A percentile compares a stretch with the other conserved stretches of the same genome.
These are phyloP conservation scores for Candida mesenterica DNA, from an alignment of 1,139 yeast genomes.

Conservation along the genomic window DNA sequence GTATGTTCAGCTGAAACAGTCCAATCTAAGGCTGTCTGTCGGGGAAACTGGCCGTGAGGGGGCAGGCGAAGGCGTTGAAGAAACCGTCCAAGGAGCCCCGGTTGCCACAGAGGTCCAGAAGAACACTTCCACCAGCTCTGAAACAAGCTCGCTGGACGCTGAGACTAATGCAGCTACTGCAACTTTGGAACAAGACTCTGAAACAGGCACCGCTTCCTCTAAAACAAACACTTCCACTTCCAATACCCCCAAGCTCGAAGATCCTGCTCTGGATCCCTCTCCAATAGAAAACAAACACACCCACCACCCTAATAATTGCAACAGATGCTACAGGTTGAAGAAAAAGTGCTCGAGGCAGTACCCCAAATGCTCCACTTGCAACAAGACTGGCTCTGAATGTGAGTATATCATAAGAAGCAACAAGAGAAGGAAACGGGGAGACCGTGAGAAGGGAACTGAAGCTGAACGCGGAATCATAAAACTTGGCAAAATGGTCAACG, in stretches of 20 bases:
- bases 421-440: constrained; percentile 22
- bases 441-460: too few species aligned
- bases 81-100: background rate
- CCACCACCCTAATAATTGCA: constrained; percentile 39
- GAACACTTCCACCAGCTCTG: too few species aligned
- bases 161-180: too few species aligned
- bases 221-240: background rate
- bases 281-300: constrained; percentile 22
- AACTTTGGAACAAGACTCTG: too few species aligned
- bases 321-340: constrained; percentile 43
- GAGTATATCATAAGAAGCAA: constrained; percentile 35
- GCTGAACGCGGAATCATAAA: too few species aligned
- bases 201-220: background rate
- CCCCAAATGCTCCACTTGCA: constrained; percentile 40
- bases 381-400: constrained; percentile 35
- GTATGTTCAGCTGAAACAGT: constrained; percentile 22
- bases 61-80: background rate
- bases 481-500: too few species aligned
- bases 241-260: background rate
- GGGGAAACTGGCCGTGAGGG: background rate
- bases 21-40: constrained; percentile 17
- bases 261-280: background rate
- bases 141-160: too few species aligned
- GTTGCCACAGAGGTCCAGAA: too few species aligned
- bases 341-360: constrained; percentile 41